phyloP scores from a whole-genome alignment of 176 grass and related monocot species.

The Bothriochloa decipiens region DNA sequence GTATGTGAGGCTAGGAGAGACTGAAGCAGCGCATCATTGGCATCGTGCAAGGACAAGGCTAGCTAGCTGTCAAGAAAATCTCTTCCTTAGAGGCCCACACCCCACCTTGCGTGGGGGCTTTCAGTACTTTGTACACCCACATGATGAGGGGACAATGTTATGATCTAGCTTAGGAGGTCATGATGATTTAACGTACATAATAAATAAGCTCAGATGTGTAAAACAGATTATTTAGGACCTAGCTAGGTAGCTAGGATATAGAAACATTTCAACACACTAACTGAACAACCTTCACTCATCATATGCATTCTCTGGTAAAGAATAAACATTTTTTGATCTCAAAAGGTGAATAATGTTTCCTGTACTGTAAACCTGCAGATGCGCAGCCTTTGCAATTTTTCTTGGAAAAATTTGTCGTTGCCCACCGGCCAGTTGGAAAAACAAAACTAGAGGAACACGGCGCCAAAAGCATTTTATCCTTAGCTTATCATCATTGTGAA shows the following conservation, averaged over 20 bases:
- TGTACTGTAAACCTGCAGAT: neutral
- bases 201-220: too few relatives aligned
- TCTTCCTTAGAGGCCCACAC: neutral
- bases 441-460: neutral
- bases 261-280: too few relatives aligned
- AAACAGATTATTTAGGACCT: too few relatives aligned
- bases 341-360: neutral
- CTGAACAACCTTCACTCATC: too few relatives aligned
- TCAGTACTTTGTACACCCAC: neutral
- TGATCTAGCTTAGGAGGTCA: neutral
- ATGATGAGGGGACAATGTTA: neutral
- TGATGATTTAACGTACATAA: neutral
- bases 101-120: too few relatives aligned
- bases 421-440: neutral
- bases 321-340: too few relatives aligned
- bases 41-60: neutral
- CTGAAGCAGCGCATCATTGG: neutral
- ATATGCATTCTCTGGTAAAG: too few relatives aligned
- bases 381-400: neutral
- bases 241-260: too few relatives aligned
- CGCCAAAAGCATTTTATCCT: neutral
- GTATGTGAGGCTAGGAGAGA: conserved; percentile 9
- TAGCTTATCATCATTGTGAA: neutral
- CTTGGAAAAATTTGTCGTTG: neutral
- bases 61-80: neutral